Conservation (phyloP, 2,329 filamentous ascomycete species). For the Penicillium verrucosum region DNA sequence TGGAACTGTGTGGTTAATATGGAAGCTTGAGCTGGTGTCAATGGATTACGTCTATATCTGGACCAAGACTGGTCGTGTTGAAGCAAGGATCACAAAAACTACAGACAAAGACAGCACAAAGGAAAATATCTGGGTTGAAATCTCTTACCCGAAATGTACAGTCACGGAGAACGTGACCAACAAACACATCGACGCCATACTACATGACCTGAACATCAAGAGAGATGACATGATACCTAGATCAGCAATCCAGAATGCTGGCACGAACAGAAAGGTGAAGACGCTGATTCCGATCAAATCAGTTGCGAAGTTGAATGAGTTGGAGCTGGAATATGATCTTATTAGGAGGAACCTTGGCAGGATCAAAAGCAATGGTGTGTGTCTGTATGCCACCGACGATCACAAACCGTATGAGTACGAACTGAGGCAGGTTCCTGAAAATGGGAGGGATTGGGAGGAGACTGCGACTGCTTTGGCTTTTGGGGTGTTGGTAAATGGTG, state of each 20-base stretch:
- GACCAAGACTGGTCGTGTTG: slow-evolving; percentile 2
- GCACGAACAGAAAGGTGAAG: neutral
- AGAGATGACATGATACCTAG: neutral
- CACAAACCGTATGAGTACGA: slow-evolving; percentile 6
- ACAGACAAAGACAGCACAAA: neutral
- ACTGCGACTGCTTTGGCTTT: slow-evolving; percentile 12
- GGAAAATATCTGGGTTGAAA: neutral
- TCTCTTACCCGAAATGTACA: neutral
- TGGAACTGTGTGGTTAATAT: slow-evolving; percentile 14
- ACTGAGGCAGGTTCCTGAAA: slow-evolving; percentile 12
- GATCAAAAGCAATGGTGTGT: slow-evolving; percentile 7
- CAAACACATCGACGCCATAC: neutral
- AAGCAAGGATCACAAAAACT: neutral
- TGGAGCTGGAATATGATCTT: neutral
- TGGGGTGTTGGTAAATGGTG: neutral
- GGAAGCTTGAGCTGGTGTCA: slow-evolving; percentile 2
- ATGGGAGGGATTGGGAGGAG: slow-evolving; percentile 11
- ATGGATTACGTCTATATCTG: neutral
- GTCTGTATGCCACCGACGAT: slow-evolving; percentile 1
- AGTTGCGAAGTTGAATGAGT: neutral
- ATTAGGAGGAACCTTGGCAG: slow-evolving; percentile 1
- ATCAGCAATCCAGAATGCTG: slow-evolving; percentile 1
- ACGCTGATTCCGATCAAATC: slow-evolving; percentile 5
- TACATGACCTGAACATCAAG: neutral
- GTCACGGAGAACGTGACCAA: neutral